Percentiles rank a stretch among this genome's conserved stretches.
phyloP scores from a whole-genome alignment of 495 filamentous ascomycete species.

The Aspergillus wentii region DNA sequence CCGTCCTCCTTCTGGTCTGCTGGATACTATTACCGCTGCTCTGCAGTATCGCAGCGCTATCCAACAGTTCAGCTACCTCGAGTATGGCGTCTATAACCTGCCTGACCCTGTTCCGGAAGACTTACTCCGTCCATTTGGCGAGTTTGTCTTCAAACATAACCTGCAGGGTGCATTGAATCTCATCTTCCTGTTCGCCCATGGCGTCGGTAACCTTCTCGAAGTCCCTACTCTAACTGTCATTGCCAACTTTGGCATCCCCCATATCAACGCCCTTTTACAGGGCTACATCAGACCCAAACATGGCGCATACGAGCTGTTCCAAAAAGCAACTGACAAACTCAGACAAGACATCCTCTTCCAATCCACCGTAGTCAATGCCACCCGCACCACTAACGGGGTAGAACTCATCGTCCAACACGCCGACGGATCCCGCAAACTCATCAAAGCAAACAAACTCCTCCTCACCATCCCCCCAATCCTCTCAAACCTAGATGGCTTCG shows the following conservation, averaged over 20 bases:
- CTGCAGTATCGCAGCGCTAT: conserved; percentile 19
- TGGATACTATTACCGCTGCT: conserved; percentile 29
- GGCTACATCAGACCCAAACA: conserved; percentile 21
- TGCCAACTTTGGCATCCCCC: conserved; percentile 16
- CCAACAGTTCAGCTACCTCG: conserved; percentile 17
- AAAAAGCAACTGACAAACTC: conserved; percentile 23
- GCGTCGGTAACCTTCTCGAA: conserved; percentile 34
- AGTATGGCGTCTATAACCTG: conserved; percentile 35
- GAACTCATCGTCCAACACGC: conserved; percentile 29
- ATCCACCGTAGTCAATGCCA: conserved; percentile 20
- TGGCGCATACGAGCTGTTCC: conserved; percentile 40
- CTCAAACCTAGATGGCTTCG: conserved; percentile 26
- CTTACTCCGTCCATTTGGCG: conserved; percentile 41
- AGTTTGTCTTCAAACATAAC: conserved; percentile 44
- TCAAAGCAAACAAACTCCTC: conserved; percentile 42
- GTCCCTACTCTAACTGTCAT: conserved; percentile 23
- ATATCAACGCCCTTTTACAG: conserved; percentile 11
- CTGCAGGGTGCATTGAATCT: conserved; percentile 19
- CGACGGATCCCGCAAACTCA: conserved; percentile 20
- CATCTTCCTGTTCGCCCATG: conserved; percentile 24
- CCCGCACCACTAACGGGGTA: conserved; percentile 20
- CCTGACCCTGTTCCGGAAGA: conserved; percentile 48
- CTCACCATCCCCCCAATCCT: conserved; percentile 37
- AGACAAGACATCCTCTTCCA: conserved; percentile 24
- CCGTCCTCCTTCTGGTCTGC: conserved; percentile 33